phyloP scores from a whole-genome alignment of 2,329 filamentous ascomycete genomes.

The Colletotrichum sp. region DNA sequence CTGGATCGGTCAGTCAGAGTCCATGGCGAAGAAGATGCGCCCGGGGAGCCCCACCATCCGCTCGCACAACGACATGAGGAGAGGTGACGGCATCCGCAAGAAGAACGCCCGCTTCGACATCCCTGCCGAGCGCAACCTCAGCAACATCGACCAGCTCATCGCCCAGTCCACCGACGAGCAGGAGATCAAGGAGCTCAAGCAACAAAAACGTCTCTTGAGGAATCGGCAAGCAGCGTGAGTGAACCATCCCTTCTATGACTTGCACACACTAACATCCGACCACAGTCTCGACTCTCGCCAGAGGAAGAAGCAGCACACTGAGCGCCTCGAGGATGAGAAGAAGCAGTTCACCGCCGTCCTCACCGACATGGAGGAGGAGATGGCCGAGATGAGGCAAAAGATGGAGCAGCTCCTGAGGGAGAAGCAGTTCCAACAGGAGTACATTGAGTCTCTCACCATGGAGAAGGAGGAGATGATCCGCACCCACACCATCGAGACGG shows the following conservation, averaged over 20 bases:
- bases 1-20: constrained; percentile 56
- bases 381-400: constrained; percentile 71
- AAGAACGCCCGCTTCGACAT: constrained; percentile 99
- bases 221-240: constrained; percentile 97
- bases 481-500: constrained; percentile 86
- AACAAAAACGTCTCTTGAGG: constrained; percentile 92
- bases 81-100: constrained; percentile 92
- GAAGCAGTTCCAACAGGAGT: constrained; percentile 76
- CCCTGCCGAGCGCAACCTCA: constrained; percentile 88
- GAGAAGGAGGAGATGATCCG: constrained; percentile 94
- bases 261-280: constrained; percentile 4
- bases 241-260: neutral
- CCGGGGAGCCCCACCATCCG: constrained; percentile 73
- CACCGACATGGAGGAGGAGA: constrained; percentile 77
- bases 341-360: constrained; percentile 85
- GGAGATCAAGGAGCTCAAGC: constrained; percentile 97
- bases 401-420: constrained; percentile 75
- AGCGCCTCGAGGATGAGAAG: constrained; percentile 96
- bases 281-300: constrained; percentile 90
- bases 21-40: constrained; percentile 64
- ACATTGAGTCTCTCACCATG: constrained; percentile 77
- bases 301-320: constrained; percentile 97
- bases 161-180: constrained; percentile 86
- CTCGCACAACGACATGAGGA: constrained; percentile 77
- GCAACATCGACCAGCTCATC: constrained; percentile 95